Percentiles rank a stretch among this genome's conserved stretches.
Conservation (phyloP, 352 stramenopile genomes). For the Phytophthora meadii region DNA sequence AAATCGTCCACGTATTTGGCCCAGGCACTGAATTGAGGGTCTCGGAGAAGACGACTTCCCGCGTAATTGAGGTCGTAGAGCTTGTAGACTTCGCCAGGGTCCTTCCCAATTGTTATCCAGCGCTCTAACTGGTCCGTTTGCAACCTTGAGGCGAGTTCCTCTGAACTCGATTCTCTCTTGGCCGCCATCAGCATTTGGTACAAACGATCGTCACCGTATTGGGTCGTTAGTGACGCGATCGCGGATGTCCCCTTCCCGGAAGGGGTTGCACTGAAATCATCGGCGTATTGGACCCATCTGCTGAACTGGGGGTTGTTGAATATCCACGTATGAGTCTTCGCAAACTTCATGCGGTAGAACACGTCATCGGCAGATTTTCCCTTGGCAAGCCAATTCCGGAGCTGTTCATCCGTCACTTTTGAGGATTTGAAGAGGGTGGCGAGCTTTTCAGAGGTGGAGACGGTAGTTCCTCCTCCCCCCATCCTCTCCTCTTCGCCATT, state of each 20-base stretch:
- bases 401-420: too few relatives aligned
- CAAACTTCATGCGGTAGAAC: too few relatives aligned
- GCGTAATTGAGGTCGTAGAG: neutral
- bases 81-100: neutral
- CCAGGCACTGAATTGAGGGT: neutral
- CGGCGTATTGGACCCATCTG: neutral
- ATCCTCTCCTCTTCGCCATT: too few relatives aligned
- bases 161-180: neutral
- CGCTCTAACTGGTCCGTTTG: neutral
- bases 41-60: neutral
- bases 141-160: neutral
- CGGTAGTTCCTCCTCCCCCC: too few relatives aligned
- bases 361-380: too few relatives aligned
- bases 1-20: conserved; percentile 7
- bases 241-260: neutral
- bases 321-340: too few relatives aligned
- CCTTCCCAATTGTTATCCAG: neutral
- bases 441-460: too few relatives aligned
- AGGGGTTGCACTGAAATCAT: neutral
- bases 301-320: neutral
- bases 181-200: neutral
- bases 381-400: too few relatives aligned
- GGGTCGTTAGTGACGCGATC: neutral
- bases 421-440: too few relatives aligned
- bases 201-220: neutral